phyloP scores from a whole-genome alignment of 257 asterid genomes.

The Solanum chmielewskii region DNA sequence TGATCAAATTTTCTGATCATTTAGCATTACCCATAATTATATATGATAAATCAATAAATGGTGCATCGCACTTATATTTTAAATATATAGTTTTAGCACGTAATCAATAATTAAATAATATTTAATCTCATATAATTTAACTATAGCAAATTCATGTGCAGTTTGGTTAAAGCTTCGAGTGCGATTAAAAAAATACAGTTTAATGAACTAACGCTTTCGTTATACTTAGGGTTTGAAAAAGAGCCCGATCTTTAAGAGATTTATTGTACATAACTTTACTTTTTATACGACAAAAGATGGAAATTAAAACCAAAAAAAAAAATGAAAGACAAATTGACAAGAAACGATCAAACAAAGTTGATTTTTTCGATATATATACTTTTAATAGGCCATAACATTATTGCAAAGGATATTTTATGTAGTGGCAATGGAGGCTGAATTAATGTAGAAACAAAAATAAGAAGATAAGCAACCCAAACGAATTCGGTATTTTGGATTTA shows the following conservation, averaged over 20 bases:
- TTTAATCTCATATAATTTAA: background rate
- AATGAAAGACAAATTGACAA: background rate
- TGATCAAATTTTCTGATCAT: no score
- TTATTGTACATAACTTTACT: no score
- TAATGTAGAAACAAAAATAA: background rate
- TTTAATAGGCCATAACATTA: background rate
- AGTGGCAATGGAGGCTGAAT: background rate
- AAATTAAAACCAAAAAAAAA: background rate
- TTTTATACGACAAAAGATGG: background rate
- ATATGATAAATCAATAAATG: no score
- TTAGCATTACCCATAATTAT: no score
- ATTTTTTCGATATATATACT: background rate
- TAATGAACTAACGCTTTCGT: no score
- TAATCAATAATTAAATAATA: no score
- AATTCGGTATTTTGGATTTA: no score
- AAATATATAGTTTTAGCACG: background rate
- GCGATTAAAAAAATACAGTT: no score
- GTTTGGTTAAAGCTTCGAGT: background rate
- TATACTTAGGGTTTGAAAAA: no score
- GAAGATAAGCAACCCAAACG: background rate
- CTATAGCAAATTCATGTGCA: no score
- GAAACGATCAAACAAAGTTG: background rate
- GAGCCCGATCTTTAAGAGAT: no score
- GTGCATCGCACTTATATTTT: background rate
- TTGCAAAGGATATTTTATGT: background rate